Evolutionary conservation across 306 rosid species (phyloP).

Genomic region (Trichosanthes cucumerina): DNA sequence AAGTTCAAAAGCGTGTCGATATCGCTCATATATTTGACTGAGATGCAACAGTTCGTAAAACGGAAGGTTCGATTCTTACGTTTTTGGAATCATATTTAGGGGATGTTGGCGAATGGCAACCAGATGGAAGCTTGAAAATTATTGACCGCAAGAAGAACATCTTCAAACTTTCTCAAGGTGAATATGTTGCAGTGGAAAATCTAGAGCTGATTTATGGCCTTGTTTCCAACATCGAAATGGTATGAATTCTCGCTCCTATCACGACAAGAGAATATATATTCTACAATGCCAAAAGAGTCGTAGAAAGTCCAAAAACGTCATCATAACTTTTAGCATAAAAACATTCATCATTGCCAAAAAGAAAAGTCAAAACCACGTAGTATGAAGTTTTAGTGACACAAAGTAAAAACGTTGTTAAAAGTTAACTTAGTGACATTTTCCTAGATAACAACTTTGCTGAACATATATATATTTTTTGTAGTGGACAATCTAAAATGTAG

Average conservation of each 20-base stretch:
- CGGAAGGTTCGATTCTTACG: background rate
- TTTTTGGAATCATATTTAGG: constrained; percentile 34
- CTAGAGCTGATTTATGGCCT: constrained; percentile 75
- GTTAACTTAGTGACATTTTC: background rate
- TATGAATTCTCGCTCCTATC: constrained; percentile 23
- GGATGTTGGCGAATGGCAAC: constrained; percentile 96
- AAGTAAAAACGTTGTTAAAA: background rate
- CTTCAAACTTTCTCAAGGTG: constrained; percentile 98
- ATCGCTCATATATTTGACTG: background rate
- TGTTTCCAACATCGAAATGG: constrained; percentile 63
- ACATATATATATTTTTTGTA: background rate
- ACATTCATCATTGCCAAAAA: background rate
- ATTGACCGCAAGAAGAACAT: constrained; percentile 96
- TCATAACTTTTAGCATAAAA: background rate
- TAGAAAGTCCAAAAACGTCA: background rate
- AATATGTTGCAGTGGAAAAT: constrained; percentile 96
- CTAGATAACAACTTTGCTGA: background rate
- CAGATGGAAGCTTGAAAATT: constrained; percentile 90
- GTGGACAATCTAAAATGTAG: background rate
- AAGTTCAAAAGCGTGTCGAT: constrained; percentile 1
- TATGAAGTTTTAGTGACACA: background rate
- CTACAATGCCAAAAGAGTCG: background rate
- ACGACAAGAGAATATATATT: background rate
- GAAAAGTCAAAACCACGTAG: background rate
- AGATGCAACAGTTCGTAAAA: background rate